Evolutionary conservation across 768 basidiomycete species (phyloP), one percentile per base, ranked within the genome.

Genomic region (Auriscalpium orientale): DNA sequence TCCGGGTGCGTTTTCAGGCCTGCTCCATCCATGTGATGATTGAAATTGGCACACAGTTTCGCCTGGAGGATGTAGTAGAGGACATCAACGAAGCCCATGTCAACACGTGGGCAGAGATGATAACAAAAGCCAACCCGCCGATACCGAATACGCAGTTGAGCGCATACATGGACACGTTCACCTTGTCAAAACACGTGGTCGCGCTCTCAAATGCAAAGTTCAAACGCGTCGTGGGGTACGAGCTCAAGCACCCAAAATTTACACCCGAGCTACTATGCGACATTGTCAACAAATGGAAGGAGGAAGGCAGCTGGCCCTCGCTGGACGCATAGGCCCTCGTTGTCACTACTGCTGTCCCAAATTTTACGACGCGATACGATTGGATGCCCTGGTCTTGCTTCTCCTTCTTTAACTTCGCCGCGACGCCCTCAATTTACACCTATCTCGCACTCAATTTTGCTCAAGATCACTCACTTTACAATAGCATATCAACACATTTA

Each of bases 31-130:
- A 0, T 36, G 8, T 47, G 16, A 43, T 64, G 35, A 60, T 18
- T 49, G 4, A 28, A 28, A 36, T 53, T 40, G 33, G 43, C 1
- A 52, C 43, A 48, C 63, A 89, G 85, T 72, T 88, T 62, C 77
- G 74, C 46, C 74, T 81, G 28, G 85, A 89, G 53, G 87, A 90
- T 59, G 68, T 79, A 43, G 79, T 91, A 8, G 88, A 91, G 65
- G 87, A 90, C 49, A 88, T 91, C 64, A 93, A 92, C 65, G 89
- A 91, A 65, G 80, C 83, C 49, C 91, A 94, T 65, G 87, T 91
- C 35, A 74, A 79, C 52, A 83, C 80, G 11, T 94, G 91, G 91
- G 88, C 84, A 8, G 78, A 88, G 66, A 90, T 94, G 85, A 78
- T 91, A 62, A 71, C 72, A 20, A 81, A 71, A 47, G 86, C 90